These are phyloP conservation scores for Aspergillus funiculosus DNA, from an alignment of 495 filamentous ascomycete genomes.

Conservation along the genomic window DNA sequence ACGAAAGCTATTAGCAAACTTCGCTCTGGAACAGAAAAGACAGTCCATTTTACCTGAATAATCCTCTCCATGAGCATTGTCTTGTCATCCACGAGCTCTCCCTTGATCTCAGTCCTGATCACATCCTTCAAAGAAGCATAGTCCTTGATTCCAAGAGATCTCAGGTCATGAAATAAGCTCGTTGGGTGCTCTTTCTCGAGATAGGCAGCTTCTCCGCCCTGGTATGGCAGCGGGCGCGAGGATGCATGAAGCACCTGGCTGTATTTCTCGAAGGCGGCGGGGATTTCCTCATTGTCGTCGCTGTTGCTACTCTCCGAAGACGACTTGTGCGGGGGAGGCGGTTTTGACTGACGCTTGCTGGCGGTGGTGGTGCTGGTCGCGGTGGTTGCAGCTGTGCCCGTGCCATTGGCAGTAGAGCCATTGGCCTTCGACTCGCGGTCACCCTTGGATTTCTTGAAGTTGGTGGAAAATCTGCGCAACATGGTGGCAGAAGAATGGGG, in stretches of 20 bases:
- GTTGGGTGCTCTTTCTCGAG: slow-evolving; percentile 47
- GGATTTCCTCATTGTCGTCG: slow-evolving; percentile 36
- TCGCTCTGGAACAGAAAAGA: neutral
- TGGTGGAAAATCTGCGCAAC: slow-evolving; percentile 50
- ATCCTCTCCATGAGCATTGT: slow-evolving; percentile 74
- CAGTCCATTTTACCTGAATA: slow-evolving; percentile 48
- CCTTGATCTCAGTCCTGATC: slow-evolving; percentile 46
- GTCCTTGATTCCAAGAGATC: slow-evolving; percentile 54
- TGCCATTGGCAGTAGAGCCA: slow-evolving; percentile 20
- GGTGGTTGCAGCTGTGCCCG: too few relatives aligned
- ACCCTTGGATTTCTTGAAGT: slow-evolving; percentile 46
- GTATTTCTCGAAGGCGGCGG: slow-evolving; percentile 54
- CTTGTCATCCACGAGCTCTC: slow-evolving; percentile 65
- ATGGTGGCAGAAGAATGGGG: slow-evolving; percentile 27
- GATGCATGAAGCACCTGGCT: slow-evolving; percentile 60
- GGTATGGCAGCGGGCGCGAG: slow-evolving; percentile 58
- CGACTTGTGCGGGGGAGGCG: slow-evolving; percentile 27
- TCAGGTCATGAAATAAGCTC: slow-evolving; percentile 59
- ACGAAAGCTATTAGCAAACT: too few relatives aligned
- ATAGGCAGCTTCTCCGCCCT: slow-evolving; percentile 57
- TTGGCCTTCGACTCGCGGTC: slow-evolving; percentile 37
- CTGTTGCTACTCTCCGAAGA: slow-evolving; percentile 20
- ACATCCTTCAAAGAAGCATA: slow-evolving; percentile 49
- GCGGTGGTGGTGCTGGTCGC: slow-evolving; percentile 21
- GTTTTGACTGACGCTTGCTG: slow-evolving; percentile 39